Evolutionary conservation across 1,284 basidiomycete species (phyloP).

Genomic region (Boletus albobrunnescens): DNA sequence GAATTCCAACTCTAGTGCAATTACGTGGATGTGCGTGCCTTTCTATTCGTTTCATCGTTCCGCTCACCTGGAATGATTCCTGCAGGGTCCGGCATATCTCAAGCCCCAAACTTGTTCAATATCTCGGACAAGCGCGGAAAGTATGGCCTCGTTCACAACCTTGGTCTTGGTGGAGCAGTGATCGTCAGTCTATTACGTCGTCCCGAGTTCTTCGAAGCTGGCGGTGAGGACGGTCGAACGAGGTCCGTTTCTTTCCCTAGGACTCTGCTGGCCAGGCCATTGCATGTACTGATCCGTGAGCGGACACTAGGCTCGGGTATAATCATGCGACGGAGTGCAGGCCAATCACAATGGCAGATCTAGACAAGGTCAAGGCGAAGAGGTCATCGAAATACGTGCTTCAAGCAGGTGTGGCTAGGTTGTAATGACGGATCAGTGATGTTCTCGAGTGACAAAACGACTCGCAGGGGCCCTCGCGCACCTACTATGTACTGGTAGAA

Average conservation of each 20-base stretch:
- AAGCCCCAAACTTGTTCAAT: slow-evolving; percentile 68
- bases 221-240: slow-evolving; percentile 59
- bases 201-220: slow-evolving; percentile 66
- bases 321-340: slow-evolving; percentile 74
- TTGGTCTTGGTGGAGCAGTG: slow-evolving; percentile 77
- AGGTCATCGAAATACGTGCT: slow-evolving; percentile 44
- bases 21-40: slow-evolving; percentile 54
- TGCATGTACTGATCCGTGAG: background rate
- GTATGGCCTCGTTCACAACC: slow-evolving; percentile 79
- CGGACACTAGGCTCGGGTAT: slow-evolving; percentile 73
- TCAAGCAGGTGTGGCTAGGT: slow-evolving; percentile 36
- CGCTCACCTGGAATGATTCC: too few relatives aligned
- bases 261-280: too few relatives aligned
- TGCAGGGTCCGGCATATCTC: slow-evolving; percentile 82
- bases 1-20: too few relatives aligned
- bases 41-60: too few relatives aligned
- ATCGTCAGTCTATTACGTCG: slow-evolving; percentile 72
- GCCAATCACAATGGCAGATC: slow-evolving; percentile 56
- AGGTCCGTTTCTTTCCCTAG: slow-evolving; percentile 40
- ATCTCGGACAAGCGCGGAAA: slow-evolving; percentile 64
- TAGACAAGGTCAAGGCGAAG: slow-evolving; percentile 72
- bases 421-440: too few relatives aligned
- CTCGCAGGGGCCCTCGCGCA: too few relatives aligned
- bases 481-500: too few relatives aligned
- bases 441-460: too few relatives aligned